Evolutionary conservation across 2,329 filamentous ascomycete genomes (phyloP).

Genomic region (Phoma sp.): DNA sequence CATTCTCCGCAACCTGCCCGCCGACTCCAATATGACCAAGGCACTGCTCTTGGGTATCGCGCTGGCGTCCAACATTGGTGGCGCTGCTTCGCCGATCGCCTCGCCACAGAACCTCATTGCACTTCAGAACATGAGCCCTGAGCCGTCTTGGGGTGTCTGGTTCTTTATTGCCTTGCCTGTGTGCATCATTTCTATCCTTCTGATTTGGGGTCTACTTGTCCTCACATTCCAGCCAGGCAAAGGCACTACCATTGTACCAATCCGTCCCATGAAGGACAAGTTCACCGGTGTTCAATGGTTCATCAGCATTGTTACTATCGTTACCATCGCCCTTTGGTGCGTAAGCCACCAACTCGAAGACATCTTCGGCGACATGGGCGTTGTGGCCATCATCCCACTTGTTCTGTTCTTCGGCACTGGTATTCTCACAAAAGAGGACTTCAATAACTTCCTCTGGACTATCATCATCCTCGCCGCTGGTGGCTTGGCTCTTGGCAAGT

Average conservation of each 20-base stretch:
- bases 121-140: conserved; percentile 91
- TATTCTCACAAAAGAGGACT: conserved; percentile 97
- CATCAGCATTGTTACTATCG: conserved; percentile 80
- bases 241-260: conserved; percentile 88
- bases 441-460: conserved; percentile 99
- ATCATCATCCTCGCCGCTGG: conserved; percentile 98
- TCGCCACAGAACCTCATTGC: conserved; percentile 98
- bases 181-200: conserved; percentile 82
- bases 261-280: conserved; percentile 85
- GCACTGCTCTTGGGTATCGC: conserved; percentile 95
- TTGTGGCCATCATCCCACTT: conserved; percentile 94
- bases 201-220: conserved; percentile 90
- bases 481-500: conserved; percentile 89
- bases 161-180: conserved; percentile 96
- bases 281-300: conserved; percentile 94
- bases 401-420: conserved; percentile 96
- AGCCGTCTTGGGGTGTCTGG: conserved; percentile 93
- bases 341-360: conserved; percentile 85
- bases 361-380: conserved; percentile 96
- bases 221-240: conserved; percentile 84
- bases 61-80: conserved; percentile 92
- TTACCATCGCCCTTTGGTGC: conserved; percentile 92
- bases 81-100: conserved; percentile 94
- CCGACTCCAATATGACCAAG: conserved; percentile 92
- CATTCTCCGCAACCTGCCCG: conserved; percentile 89